phyloP scores from a whole-genome alignment of 768 basidiomycete species.

The Collybia sordida region DNA sequence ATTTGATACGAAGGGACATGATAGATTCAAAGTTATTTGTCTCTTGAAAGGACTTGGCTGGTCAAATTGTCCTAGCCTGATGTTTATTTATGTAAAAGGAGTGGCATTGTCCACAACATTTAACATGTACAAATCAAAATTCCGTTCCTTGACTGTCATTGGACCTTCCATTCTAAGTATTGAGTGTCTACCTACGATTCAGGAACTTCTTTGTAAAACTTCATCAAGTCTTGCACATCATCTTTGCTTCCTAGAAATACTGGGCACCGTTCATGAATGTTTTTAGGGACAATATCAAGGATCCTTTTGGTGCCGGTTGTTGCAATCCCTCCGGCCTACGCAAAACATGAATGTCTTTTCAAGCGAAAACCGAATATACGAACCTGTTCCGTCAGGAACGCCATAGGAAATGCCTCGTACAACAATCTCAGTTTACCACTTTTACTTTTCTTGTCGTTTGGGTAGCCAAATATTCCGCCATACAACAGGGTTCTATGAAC shows the following conservation, averaged over 20 bases:
- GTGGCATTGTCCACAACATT: neutral
- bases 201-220: constrained; percentile 67
- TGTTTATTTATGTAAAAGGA: neutral
- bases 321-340: constrained; percentile 91
- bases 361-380: constrained; percentile 12
- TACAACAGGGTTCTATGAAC: constrained; percentile 96
- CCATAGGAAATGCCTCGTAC: constrained; percentile 99
- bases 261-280: constrained; percentile 89
- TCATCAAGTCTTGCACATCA: constrained; percentile 87
- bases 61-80: constrained; percentile 1
- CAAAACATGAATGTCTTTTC: constrained; percentile 3
- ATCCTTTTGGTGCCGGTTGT: constrained; percentile 95
- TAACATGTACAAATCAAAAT: constrained; percentile 10
- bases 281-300: constrained; percentile 82
- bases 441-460: constrained; percentile 97
- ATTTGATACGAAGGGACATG: constrained; percentile 24
- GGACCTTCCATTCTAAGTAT: constrained; percentile 1
- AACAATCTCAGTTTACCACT: constrained; percentile 90
- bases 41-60: constrained; percentile 2
- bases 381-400: constrained; percentile 91
- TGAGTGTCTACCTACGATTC: constrained; percentile 1
- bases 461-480: constrained; percentile 98
- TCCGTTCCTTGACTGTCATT: neutral
- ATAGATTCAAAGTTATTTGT: constrained; percentile 2
- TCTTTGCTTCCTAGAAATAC: constrained; percentile 94